These are phyloP conservation scores for Calonectria ilicicola DNA, from an alignment of 2,329 filamentous ascomycete genomes.

Conservation along the genomic window DNA sequence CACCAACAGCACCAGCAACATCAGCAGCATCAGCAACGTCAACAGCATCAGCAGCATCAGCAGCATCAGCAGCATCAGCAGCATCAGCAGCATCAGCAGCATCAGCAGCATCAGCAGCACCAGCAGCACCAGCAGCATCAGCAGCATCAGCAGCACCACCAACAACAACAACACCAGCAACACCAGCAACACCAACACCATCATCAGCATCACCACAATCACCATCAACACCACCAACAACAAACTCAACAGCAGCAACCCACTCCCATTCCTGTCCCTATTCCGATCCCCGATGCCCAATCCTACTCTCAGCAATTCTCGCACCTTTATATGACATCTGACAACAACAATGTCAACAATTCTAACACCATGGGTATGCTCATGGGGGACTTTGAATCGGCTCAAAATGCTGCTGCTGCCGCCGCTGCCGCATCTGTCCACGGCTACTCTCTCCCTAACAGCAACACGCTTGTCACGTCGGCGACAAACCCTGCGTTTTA, in stretches of 20 bases:
- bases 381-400: constrained; percentile 54
- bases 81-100: constrained; percentile 27
- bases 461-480: constrained; percentile 9
- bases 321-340: constrained; percentile 25
- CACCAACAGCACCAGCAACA: constrained; percentile 1
- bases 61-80: not conserved
- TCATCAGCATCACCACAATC: not conserved
- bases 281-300: constrained; percentile 35
- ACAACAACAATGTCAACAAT: constrained; percentile 15
- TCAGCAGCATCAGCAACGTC: not conserved
- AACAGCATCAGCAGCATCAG: not conserved
- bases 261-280: constrained; percentile 1
- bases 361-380: constrained; percentile 50
- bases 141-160: not conserved
- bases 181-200: not conserved
- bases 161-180: not conserved
- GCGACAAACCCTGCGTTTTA: constrained; percentile 16
- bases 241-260: constrained; percentile 27
- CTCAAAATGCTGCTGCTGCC: constrained; percentile 27
- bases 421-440: constrained; percentile 18
- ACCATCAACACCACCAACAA: not conserved
- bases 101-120: constrained; percentile 26
- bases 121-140: constrained; percentile 1
- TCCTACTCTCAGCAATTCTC: constrained; percentile 27
- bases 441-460: constrained; percentile 29